Percentiles rank a stretch among this genome's conserved stretches.
Conservation (phyloP, 768 basidiomycete species). For the Phylloporus sp. region DNA sequence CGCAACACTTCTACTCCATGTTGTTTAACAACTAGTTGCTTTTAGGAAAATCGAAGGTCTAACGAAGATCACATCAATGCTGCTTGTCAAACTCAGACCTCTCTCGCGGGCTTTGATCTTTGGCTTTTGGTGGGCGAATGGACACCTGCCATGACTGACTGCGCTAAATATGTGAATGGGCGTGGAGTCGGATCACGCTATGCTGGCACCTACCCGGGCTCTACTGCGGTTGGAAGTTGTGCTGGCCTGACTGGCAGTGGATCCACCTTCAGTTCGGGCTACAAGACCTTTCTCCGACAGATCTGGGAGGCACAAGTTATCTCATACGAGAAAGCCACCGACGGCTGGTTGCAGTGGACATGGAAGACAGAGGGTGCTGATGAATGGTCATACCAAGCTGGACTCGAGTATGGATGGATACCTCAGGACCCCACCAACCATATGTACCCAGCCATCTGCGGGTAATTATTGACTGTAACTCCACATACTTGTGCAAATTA, state of each 20-base stretch:
- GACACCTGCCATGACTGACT: conserved; percentile 73
- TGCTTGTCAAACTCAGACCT: conserved; percentile 47
- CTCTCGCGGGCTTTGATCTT: conserved; percentile 51
- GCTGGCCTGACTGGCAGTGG: conserved; percentile 67
- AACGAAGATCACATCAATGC: conserved; percentile 52
- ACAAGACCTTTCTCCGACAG: conserved; percentile 78
- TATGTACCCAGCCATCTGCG: conserved; percentile 61
- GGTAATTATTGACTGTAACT: conserved; percentile 14
- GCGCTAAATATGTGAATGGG: conserved; percentile 63
- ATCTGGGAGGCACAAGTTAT: conserved; percentile 83
- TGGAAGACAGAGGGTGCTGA: conserved; percentile 82
- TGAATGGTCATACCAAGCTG: conserved; percentile 88
- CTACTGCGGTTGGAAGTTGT: conserved; percentile 69
- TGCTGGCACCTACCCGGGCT: conserved; percentile 60
- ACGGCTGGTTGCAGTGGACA: conserved; percentile 78
- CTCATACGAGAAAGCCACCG: conserved; percentile 56
- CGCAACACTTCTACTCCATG: not conserved
- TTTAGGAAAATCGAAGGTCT: conserved; percentile 45
- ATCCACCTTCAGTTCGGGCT: conserved; percentile 64
- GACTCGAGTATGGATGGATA: conserved; percentile 80
- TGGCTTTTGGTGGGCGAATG: conserved; percentile 90
- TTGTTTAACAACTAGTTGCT: not conserved
- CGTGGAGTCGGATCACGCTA: conserved; percentile 65
- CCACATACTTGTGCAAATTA: not conserved
- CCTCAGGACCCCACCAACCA: conserved; percentile 51